A percentile compares a stretch with the other conserved stretches of the same genome.
Evolutionary conservation across 371 early-diverging fungal genomes (phyloP).

Genomic region (Umbelopsis sp.): DNA sequence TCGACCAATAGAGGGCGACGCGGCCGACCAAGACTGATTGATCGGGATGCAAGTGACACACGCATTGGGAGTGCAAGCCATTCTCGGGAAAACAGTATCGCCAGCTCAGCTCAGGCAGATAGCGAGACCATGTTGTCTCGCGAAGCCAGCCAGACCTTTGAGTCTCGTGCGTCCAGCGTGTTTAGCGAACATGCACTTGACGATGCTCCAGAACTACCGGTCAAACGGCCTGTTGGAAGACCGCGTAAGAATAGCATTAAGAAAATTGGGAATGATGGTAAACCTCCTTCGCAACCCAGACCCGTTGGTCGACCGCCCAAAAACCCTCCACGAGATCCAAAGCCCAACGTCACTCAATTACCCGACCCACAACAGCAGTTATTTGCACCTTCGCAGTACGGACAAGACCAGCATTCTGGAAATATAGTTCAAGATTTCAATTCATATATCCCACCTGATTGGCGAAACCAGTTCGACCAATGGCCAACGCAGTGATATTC

Average conservation of each 20-base stretch:
- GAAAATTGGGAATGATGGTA: background rate
- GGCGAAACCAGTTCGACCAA: background rate
- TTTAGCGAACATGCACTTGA: background rate
- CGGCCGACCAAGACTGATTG: background rate
- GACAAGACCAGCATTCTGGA: background rate
- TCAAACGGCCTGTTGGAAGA: background rate
- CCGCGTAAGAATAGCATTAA: background rate
- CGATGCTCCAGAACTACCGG: background rate
- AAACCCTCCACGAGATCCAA: background rate
- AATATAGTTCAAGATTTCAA: background rate
- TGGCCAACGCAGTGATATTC: background rate
- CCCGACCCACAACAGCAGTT: background rate
- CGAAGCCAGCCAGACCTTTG: background rate
- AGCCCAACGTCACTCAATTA: background rate
- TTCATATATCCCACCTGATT: slow-evolving; percentile 5
- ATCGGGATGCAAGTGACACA: background rate
- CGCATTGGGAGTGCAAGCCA: background rate
- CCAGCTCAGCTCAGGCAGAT: background rate
- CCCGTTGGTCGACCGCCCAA: background rate
- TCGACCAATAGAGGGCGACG: background rate
- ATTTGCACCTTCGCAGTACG: background rate
- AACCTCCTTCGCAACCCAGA: background rate
- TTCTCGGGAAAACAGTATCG: too few relatives aligned
- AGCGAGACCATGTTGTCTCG: background rate
- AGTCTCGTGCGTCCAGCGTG: background rate